Percentiles rank a stretch among this genome's conserved stretches.
Evolutionary conservation across 306 rosid genomes (phyloP).

Genomic region (Rosa lucieae): DNA sequence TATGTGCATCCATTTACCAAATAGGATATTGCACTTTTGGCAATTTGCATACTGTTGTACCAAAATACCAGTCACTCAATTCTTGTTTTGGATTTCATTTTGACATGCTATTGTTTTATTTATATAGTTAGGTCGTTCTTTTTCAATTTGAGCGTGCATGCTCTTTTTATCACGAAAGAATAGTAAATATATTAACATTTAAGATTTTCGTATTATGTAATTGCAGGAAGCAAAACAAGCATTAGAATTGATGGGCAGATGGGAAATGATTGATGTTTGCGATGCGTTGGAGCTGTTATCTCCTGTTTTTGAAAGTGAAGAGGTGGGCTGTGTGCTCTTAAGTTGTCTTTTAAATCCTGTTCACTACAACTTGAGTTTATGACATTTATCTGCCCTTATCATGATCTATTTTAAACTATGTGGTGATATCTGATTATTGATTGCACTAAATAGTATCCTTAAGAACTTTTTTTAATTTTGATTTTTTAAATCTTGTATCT

Average conservation of each 20-base stretch:
- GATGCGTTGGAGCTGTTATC: constrained; percentile 95
- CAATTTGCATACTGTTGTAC: neutral
- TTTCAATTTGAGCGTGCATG: neutral
- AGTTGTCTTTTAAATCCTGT: neutral
- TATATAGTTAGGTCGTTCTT: neutral
- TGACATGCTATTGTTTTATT: neutral
- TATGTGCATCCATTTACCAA: neutral
- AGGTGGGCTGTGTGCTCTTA: constrained; percentile 44
- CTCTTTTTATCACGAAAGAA: neutral
- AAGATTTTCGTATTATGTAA: constrained; percentile 27
- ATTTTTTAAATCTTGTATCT: neutral
- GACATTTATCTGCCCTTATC: neutral
- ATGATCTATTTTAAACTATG: neutral
- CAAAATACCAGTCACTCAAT: neutral
- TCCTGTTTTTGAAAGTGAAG: constrained; percentile 97
- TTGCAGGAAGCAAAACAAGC: constrained; percentile 98
- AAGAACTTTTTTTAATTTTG: neutral
- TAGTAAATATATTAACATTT: neutral
- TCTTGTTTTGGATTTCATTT: neutral
- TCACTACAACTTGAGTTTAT: neutral
- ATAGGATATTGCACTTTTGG: neutral
- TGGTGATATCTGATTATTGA: constrained; percentile 3
- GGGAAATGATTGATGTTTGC: constrained; percentile 96
- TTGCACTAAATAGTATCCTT: neutral
- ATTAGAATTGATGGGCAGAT: constrained; percentile 80